Conservation (phyloP, 129 eudicot genomes). For the Lactuca sativa region DNA sequence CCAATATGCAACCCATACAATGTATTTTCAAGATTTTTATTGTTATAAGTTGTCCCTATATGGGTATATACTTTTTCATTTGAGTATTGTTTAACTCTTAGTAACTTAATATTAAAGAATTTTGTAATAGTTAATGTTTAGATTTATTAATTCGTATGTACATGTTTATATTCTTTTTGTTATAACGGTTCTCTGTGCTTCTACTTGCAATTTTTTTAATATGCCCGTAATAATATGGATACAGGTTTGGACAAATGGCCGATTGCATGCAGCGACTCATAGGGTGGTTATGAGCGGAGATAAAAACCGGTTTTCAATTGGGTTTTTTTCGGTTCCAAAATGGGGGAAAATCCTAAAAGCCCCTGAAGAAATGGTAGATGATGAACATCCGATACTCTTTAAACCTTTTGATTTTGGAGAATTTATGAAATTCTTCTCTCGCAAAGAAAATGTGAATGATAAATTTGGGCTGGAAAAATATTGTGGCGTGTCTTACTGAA, state of each 20-base stretch:
- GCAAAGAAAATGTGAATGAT: constrained; percentile 42
- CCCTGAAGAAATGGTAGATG: constrained; percentile 62
- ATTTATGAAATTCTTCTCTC: constrained; percentile 40
- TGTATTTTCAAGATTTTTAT: too few relatives aligned
- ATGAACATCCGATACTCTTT: constrained; percentile 55
- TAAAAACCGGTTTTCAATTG: constrained; percentile 46
- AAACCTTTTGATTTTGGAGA: constrained; percentile 50
- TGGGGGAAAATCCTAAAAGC: constrained; percentile 37
- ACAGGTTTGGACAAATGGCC: constrained; percentile 69
- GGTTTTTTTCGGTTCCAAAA: constrained; percentile 50
- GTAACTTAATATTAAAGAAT: too few relatives aligned
- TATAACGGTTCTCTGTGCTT: too few relatives aligned
- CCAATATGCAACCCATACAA: too few relatives aligned
- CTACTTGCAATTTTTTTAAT: too few relatives aligned
- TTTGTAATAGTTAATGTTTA: too few relatives aligned
- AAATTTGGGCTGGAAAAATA: constrained; percentile 45
- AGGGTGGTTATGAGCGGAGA: constrained; percentile 52
- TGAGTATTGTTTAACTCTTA: not conserved
- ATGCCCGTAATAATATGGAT: not conserved
- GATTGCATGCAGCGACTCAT: constrained; percentile 52
- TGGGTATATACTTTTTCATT: too few relatives aligned
- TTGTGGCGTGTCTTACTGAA: constrained; percentile 44
- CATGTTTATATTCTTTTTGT: not conserved
- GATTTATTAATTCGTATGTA: constrained; percentile 30
- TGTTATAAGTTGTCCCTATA: too few relatives aligned